Percentiles rank a stretch among this genome's conserved stretches.
Conservation (phyloP, 2,329 filamentous ascomycete genomes). For the Chrysosporium queenslandicum region DNA sequence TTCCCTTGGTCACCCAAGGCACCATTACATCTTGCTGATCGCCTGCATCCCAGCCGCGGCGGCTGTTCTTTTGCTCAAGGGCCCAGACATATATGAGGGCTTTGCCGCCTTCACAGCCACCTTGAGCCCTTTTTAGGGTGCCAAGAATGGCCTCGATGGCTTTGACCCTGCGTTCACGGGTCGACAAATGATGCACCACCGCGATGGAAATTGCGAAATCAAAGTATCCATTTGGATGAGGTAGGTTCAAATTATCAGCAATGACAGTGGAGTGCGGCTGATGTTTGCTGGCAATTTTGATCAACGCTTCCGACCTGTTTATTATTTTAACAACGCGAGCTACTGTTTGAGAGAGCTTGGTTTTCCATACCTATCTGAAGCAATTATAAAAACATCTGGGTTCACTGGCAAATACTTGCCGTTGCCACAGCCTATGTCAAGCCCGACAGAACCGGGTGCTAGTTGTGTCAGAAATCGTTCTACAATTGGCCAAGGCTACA, state of each 20-base stretch:
- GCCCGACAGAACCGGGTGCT: conserved; percentile 61
- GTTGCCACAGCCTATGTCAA: conserved; percentile 93
- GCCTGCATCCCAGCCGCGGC: conserved; percentile 78
- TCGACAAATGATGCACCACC: conserved; percentile 88
- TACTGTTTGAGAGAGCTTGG: no score
- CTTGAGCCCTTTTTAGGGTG: conserved; percentile 41
- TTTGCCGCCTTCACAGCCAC: conserved; percentile 42
- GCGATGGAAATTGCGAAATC: conserved; percentile 94
- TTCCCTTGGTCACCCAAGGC: conserved; percentile 68
- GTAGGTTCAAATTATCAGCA: conserved; percentile 73
- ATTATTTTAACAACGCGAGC: no score
- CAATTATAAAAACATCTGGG: conserved; percentile 65
- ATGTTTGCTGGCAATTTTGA: conserved; percentile 48
- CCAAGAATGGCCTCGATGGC: conserved; percentile 63
- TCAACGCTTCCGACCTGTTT: conserved; percentile 48
- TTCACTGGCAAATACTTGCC: conserved; percentile 88
- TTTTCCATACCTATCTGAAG: conserved; percentile 63
- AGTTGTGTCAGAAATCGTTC: conserved; percentile 62
- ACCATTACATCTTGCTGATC: conserved; percentile 87
- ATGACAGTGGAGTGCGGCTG: conserved; percentile 59
- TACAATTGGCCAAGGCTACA: conserved; percentile 81
- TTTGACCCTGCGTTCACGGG: conserved; percentile 58
- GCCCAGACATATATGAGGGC: conserved; percentile 91
- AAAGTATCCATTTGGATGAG: conserved; percentile 55
- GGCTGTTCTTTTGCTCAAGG: conserved; percentile 76